These are phyloP conservation scores for Nicotiana paniculata DNA, from an alignment of 257 asterid genomes.

Conservation along the genomic window DNA sequence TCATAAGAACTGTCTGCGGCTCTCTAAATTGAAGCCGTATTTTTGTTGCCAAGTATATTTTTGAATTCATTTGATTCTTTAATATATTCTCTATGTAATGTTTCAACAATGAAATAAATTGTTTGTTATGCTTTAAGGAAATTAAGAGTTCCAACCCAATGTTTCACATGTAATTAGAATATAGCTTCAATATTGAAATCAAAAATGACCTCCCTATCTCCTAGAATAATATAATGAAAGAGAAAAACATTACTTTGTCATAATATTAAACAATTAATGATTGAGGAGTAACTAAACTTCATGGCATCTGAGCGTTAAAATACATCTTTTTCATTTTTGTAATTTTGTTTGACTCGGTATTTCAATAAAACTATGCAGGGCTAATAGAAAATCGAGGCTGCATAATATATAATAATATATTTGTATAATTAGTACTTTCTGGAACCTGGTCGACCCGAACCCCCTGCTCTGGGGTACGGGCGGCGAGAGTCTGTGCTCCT, in stretches of 20 bases:
- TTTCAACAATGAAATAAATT: not conserved
- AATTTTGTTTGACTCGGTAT: no score
- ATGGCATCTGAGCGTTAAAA: no score
- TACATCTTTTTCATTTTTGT: no score
- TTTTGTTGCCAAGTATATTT: not conserved
- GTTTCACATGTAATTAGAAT: not conserved
- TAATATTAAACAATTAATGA: not conserved
- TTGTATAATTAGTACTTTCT: no score
- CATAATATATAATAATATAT: no score
- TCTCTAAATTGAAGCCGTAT: constrained; percentile 11
- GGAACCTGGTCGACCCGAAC: no score
- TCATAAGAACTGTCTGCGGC: no score
- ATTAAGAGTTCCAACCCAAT: not conserved
- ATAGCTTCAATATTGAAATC: not conserved
- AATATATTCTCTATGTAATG: not conserved
- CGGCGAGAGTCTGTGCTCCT: no score
- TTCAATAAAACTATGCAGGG: no score
- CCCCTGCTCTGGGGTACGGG: no score
- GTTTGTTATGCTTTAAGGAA: not conserved
- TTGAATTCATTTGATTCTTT: not conserved
- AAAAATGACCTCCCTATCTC: not conserved
- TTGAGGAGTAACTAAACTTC: no score
- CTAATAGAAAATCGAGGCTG: no score
- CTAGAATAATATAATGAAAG: not conserved
- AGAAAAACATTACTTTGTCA: not conserved